phyloP scores from a whole-genome alignment of 371 early-diverging fungal genomes.

The Phascolomyces articulosus region DNA sequence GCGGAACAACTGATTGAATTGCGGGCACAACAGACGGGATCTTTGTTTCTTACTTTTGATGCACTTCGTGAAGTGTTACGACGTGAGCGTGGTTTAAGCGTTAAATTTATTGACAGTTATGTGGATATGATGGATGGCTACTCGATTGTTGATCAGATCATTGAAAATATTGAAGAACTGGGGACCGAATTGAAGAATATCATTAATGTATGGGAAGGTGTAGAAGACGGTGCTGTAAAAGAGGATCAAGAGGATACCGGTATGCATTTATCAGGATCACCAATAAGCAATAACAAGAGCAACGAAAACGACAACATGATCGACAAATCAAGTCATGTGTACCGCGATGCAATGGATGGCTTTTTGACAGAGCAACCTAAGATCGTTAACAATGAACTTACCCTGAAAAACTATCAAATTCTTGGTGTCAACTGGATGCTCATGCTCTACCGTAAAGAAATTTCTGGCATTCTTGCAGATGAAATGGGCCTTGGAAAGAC shows the following conservation, averaged over 20 bases:
- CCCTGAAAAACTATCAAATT: slow-evolving; percentile 90
- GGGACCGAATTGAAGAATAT: slow-evolving; percentile 55
- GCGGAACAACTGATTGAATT: slow-evolving; percentile 58
- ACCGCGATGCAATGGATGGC: slow-evolving; percentile 45
- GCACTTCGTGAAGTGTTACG: slow-evolving; percentile 57
- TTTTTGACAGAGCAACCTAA: slow-evolving; percentile 61
- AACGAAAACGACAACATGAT: slow-evolving; percentile 19
- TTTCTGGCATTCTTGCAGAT: slow-evolving; percentile 91
- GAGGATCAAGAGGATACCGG: slow-evolving; percentile 36
- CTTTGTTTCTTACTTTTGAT: slow-evolving; percentile 34
- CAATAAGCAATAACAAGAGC: slow-evolving; percentile 19
- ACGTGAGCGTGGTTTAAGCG: slow-evolving; percentile 59
- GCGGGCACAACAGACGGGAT: slow-evolving; percentile 58
- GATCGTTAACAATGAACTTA: slow-evolving; percentile 53
- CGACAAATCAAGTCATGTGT: slow-evolving; percentile 14
- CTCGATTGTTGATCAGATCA: slow-evolving; percentile 73
- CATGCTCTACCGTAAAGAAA: slow-evolving; percentile 75
- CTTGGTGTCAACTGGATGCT: slow-evolving; percentile 94
- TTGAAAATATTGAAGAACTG: slow-evolving; percentile 61
- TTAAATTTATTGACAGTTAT: slow-evolving; percentile 63
- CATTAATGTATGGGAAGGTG: slow-evolving; percentile 55
- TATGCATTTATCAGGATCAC: slow-evolving; percentile 16
- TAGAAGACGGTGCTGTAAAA: slow-evolving; percentile 10
- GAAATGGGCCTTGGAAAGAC: slow-evolving; percentile 99
- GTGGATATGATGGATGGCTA: slow-evolving; percentile 72